Conservation (phyloP, 176 grass and related monocot genomes). For the Stipa capillata region DNA sequence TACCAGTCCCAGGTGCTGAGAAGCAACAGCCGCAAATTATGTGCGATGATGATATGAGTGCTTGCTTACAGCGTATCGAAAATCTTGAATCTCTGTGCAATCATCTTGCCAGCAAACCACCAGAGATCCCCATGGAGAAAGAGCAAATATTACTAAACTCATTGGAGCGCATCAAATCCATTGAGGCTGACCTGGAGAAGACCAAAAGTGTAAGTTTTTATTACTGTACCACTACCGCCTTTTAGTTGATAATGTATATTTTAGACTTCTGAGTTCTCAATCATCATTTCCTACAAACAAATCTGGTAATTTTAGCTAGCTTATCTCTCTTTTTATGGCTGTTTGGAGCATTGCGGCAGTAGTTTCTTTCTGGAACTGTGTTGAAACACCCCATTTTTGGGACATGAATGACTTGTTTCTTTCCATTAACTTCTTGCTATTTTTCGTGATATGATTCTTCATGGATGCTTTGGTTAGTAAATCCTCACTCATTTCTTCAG, state of each 20-base stretch:
- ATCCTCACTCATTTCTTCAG: neutral
- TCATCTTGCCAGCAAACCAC: conserved; percentile 57
- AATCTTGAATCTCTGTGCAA: conserved; percentile 60
- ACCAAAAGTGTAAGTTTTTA: conserved; percentile 59
- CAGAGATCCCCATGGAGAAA: conserved; percentile 68
- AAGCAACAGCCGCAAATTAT: neutral
- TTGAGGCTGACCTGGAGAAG: conserved; percentile 76
- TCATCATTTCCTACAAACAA: neutral
- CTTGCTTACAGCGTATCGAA: conserved; percentile 64
- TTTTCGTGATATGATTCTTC: too few species aligned
- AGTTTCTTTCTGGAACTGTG: too few species aligned
- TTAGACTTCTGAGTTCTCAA: neutral
- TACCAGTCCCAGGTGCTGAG: conserved; percentile 1
- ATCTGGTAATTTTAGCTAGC: too few species aligned
- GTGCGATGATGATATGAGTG: conserved; percentile 23
- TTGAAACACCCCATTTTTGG: too few species aligned
- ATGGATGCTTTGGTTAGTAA: neutral
- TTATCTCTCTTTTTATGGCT: neutral
- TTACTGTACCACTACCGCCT: neutral
- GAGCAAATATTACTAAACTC: conserved; percentile 57
- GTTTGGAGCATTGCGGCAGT: neutral
- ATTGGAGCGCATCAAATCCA: conserved; percentile 79
- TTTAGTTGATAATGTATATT: neutral
- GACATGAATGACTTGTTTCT: too few species aligned
- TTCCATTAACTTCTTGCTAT: too few species aligned